Base-by-base conservation (phyloP, 345 rosid species). In the Acer yangbiense region DNA sequence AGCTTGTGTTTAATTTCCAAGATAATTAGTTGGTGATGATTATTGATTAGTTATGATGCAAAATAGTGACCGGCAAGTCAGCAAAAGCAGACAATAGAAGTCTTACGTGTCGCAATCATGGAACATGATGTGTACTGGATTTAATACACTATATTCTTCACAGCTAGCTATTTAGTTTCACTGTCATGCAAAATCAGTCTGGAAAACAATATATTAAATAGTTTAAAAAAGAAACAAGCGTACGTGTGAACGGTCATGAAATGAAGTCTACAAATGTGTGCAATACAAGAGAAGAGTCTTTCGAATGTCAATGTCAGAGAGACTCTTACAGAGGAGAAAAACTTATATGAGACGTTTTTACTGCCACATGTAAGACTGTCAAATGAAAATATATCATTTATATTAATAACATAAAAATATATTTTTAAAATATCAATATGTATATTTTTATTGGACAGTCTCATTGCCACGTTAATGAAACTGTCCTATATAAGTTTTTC, bases 171-270 rank as follows among this genome's bases (percentile, higher is more conserved):
- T 35, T 4, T 35, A 50, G 18, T 50, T 50, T 50, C 55, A 54
- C 7, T 16, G 58, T 54, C 58, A 54, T 54, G 58, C 58, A 54
- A 54, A 54, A 65, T 18, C n/a, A 35, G 41, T 63, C 35, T 4
- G 6, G n/a, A 64, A 13, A 11, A 1, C 1, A 6, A 43, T 43
- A 46, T 11, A 46, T 9, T 46, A 46, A 46, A 46, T 46, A 52
- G 1, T 3, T 32, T 7, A 25, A 10, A 23, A 23, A 8, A 17
- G 32, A 58, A 35, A 20, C 44, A 62, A 63, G 69, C 69, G 69
- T 46, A 60, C 69, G 77, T 63, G 69, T 16, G 44, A 62, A 44
- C 58, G 8, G 68, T 73, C 76, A 23, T 11, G 35, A 68, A 68
- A 46, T 23, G 0, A 18, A 1, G 58, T 29, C 68, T 29, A 6